Conservation (phyloP, 345 rosid genomes). For the Cochlearia excelsa region DNA sequence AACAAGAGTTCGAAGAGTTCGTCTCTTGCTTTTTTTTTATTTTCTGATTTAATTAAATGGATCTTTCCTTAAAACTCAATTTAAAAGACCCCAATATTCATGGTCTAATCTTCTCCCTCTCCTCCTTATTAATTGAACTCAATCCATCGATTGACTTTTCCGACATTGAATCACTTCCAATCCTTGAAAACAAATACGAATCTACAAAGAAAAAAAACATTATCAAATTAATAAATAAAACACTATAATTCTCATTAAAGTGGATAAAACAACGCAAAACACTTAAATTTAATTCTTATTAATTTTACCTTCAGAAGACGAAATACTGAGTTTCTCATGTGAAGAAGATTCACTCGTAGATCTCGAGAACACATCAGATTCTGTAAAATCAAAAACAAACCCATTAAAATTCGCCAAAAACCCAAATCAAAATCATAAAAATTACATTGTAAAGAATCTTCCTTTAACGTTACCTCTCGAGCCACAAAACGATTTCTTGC, state of each 20-base stretch:
- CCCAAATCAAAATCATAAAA: background rate
- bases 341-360: constrained; percentile 48
- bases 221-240: background rate
- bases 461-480: constrained; percentile 36
- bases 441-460: background rate
- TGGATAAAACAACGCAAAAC: no score
- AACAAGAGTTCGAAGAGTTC: no score
- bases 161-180: background rate
- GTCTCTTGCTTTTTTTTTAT: no score
- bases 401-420: background rate
- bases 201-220: constrained; percentile 27
- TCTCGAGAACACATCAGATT: constrained; percentile 41
- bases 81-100: no score
- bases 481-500: constrained; percentile 81
- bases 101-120: constrained; percentile 30
- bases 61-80: no score
- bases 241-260: background rate
- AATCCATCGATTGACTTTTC: constrained; percentile 21
- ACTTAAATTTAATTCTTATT: background rate
- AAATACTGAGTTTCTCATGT: constrained; percentile 42
- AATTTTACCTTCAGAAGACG: constrained; percentile 46
- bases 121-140: constrained; percentile 28
- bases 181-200: constrained; percentile 41
- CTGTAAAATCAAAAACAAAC: constrained; percentile 26
- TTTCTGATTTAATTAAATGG: no score